phyloP scores from a whole-genome alignment of 176 grass and related monocot genomes.

The Alopecurus myosuroides region DNA sequence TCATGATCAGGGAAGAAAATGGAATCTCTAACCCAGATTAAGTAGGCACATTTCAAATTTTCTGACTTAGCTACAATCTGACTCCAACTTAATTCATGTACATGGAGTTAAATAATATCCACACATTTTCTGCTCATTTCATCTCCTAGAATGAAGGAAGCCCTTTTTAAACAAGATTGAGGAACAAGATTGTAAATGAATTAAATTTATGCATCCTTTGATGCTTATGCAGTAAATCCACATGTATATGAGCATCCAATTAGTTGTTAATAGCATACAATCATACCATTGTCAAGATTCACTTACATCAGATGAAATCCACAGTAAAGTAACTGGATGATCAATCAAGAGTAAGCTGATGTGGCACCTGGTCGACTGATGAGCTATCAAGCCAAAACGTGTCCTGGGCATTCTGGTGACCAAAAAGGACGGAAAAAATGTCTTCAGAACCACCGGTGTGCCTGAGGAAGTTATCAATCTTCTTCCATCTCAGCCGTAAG shows the following conservation, averaged over 20 bases:
- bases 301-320: conserved; percentile 5
- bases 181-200: not conserved
- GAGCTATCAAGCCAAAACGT: conserved; percentile 99
- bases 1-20: not conserved
- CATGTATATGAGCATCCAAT: not conserved
- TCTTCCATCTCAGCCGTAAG: conserved; percentile 72
- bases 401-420: conserved; percentile 54
- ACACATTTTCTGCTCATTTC: not conserved
- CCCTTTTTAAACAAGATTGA: not conserved
- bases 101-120: not conserved
- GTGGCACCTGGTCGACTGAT: conserved; percentile 74
- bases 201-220: not conserved
- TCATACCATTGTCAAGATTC: not conserved
- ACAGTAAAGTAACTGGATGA: conserved; percentile 9
- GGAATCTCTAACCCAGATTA: not conserved
- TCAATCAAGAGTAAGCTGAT: conserved; percentile 25
- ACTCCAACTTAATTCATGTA: not conserved
- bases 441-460: conserved; percentile 41
- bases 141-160: not conserved
- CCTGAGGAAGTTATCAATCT: conserved; percentile 59
- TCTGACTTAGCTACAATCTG: not conserved
- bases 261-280: not conserved
- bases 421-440: conserved; percentile 69
- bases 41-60: not conserved
- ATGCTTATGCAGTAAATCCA: not conserved